Percentiles rank a stretch among this genome's conserved stretches.
Conservation (phyloP, 2,329 filamentous ascomycete species). For the Fusarium sp. region DNA sequence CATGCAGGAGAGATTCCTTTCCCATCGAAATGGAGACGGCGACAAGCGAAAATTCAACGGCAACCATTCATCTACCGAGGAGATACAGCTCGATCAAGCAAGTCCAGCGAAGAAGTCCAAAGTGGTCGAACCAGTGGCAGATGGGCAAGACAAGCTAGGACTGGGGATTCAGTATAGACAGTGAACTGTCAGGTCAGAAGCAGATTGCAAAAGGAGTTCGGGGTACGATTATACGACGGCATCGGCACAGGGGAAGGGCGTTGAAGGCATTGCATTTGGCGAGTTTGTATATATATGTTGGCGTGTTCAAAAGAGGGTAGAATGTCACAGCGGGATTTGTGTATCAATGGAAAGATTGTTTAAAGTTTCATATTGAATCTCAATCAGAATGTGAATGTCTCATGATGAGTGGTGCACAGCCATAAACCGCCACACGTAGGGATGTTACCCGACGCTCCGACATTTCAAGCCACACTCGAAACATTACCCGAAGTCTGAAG, state of each 20-base stretch:
- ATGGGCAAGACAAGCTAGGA: constrained; percentile 56
- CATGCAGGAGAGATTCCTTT: constrained; percentile 63
- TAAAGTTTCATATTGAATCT: not conserved
- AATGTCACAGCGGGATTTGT: not conserved
- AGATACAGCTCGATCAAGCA: constrained; percentile 49
- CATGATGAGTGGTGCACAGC: constrained; percentile 12
- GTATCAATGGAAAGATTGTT: not conserved
- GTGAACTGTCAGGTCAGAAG: constrained; percentile 7
- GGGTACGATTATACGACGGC: constrained; percentile 21
- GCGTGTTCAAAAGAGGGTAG: not conserved
- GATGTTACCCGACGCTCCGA: constrained; percentile 24
- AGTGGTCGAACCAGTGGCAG: constrained; percentile 52
- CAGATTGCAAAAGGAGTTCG: constrained; percentile 32
- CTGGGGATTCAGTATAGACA: constrained; percentile 63
- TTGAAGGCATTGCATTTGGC: constrained; percentile 1
- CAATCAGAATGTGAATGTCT: not conserved
- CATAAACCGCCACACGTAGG: constrained; percentile 9
- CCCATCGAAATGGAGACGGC: constrained; percentile 54
- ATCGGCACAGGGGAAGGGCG: constrained; percentile 20
- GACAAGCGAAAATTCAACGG: constrained; percentile 65
- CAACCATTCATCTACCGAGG: constrained; percentile 44
- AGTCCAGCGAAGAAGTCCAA: constrained; percentile 65
- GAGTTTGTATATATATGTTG: not conserved
- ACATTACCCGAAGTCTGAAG: constrained; percentile 42
- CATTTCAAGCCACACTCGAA: constrained; percentile 14